Conservation (phyloP, 2,329 filamentous ascomycete genomes). For the Monilinia fructigena region DNA sequence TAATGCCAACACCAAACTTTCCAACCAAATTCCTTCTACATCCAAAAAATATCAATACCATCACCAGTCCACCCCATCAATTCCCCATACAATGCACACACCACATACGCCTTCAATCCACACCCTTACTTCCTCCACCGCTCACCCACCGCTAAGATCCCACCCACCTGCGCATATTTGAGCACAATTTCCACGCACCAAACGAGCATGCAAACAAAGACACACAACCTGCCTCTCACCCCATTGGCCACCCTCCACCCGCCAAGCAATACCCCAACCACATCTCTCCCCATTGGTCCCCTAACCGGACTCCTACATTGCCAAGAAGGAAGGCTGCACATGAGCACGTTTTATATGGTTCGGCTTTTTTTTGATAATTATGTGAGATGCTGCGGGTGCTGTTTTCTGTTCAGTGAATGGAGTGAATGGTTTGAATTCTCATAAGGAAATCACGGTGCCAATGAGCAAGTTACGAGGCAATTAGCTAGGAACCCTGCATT, state of each 20-base stretch:
- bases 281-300: neutral
- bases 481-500: neutral
- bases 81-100: neutral
- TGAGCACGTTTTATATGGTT: constrained; percentile 19
- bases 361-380: neutral
- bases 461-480: constrained; percentile 20
- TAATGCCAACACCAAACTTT: neutral
- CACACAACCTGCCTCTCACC: neutral
- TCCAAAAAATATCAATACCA: neutral
- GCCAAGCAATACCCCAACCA: constrained; percentile 4
- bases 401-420: too few species aligned
- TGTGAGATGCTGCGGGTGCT: neutral
- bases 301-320: neutral
- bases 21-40: neutral
- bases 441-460: neutral
- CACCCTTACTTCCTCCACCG: neutral
- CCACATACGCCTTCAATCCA: neutral
- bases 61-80: neutral
- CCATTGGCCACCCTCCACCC: neutral
- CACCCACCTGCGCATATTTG: neutral
- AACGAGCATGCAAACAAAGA: neutral
- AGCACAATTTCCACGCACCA: neutral
- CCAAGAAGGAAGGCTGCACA: constrained; percentile 13
- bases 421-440: neutral
- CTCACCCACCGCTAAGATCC: too few species aligned